Conservation (phyloP, 1,284 basidiomycete species). For the Ganoderma lucidum region DNA sequence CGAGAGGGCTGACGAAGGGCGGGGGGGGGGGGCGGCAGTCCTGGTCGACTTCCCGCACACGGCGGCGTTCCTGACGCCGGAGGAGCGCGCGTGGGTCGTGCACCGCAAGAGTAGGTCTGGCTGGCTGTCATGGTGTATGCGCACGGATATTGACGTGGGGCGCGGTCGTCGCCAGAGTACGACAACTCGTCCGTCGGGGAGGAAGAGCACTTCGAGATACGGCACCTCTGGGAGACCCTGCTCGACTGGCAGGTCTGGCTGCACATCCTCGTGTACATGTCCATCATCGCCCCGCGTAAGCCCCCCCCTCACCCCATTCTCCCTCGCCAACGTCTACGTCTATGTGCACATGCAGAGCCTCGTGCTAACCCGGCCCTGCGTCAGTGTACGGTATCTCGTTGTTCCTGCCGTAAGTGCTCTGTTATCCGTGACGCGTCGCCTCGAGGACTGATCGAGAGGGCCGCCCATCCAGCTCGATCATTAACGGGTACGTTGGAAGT, state of each 20-base stretch:
- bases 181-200: conserved; percentile 74
- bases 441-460: too few species aligned
- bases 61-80: conserved; percentile 64
- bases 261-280: conserved; percentile 67
- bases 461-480: conserved; percentile 60
- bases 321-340: not conserved
- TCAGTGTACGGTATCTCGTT: conserved; percentile 34
- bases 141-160: not conserved
- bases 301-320: conserved; percentile 15
- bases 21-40: conserved; percentile 48
- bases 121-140: conserved; percentile 20
- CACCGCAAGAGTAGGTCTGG: conserved; percentile 61
- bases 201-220: conserved; percentile 62
- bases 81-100: conserved; percentile 67
- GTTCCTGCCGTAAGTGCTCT: conserved; percentile 34
- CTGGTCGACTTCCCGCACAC: conserved; percentile 67
- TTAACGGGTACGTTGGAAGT: conserved; percentile 52
- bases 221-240: conserved; percentile 62
- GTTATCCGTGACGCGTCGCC: not conserved
- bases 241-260: conserved; percentile 72
- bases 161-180: conserved; percentile 51
- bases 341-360: not conserved
- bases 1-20: not conserved
- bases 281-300: conserved; percentile 66
- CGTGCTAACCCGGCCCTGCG: not conserved